Evolutionary conservation across 176 grass and related monocot species (phyloP), one percentile per base, ranked within the genome.

Genomic region (Oryza punctata): DNA sequence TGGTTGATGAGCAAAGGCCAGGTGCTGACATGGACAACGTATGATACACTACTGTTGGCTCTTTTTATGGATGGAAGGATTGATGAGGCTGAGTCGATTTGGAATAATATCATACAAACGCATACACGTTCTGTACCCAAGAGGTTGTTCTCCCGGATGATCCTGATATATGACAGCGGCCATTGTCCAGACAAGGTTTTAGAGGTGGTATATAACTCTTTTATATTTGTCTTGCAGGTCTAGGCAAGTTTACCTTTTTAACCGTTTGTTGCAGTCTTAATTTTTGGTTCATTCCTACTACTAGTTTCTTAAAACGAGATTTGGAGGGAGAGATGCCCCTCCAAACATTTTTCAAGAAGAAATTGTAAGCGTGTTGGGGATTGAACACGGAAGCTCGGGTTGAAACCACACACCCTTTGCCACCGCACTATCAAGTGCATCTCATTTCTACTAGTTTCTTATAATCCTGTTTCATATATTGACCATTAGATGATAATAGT

Each of bases 1-100:
- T 99, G 96, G 96, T 70, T 99, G 76, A 85, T 96, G 71, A 99
- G 89, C 90, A 99, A 96, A 85, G 96, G 91, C 10, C 91, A 99
- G 85, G 81, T 89, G 70, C 69, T 96, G 54, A 99, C 93, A 50
- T 93, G 91, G 96, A 72, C 86, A 45, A 96, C 89, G 15, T 96
- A 94, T 81, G 93, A 96, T 80, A 89, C 82, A 16, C 67, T 99
- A 70, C 43, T 99, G 5, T 40, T 94, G 50, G 87, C 96, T 78
- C 91, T 96, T 90, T 86, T 80, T 88, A 96, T 99, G 93, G 89
- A 89, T 72, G 91, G 81, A 67, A 93, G 91, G 26, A 66, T 96
- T 77, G 96, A 94, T 30, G 96, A 96, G 63, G 87, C 67, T 13
- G 87, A 92, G 78, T 85, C 77, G 35, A 52, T 92, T 78, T 98